Percentiles rank a stretch among this genome's conserved stretches.
Conservation (phyloP, 2,329 filamentous ascomycete genomes). For the Knoxdaviesia proteae region DNA sequence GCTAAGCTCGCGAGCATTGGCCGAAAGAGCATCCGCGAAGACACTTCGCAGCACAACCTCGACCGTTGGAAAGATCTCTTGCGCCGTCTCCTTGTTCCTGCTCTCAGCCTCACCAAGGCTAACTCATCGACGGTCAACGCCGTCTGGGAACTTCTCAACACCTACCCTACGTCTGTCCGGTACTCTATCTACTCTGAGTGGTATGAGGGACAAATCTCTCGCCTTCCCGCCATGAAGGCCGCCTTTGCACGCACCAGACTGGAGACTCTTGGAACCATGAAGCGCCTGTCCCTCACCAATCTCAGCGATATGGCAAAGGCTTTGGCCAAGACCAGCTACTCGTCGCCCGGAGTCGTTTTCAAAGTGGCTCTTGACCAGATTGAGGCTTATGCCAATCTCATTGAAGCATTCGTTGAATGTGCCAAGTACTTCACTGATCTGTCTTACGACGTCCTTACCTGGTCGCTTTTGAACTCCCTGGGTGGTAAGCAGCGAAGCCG, state of each 20-base stretch:
- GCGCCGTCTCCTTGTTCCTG: constrained; percentile 66
- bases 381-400: constrained; percentile 85
- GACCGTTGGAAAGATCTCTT: constrained; percentile 70
- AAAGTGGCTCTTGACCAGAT: constrained; percentile 75
- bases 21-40: constrained; percentile 47
- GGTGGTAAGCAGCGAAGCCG: constrained; percentile 40
- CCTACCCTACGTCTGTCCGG: constrained; percentile 54
- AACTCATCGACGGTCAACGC: constrained; percentile 75
- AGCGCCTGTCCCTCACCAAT: constrained; percentile 76
- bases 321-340: constrained; percentile 78
- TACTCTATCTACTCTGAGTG: constrained; percentile 89
- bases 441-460: constrained; percentile 82
- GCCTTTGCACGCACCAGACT: constrained; percentile 59
- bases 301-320: constrained; percentile 68
- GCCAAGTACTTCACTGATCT: constrained; percentile 83
- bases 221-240: constrained; percentile 53
- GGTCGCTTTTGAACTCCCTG: constrained; percentile 65
- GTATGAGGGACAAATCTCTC: constrained; percentile 61
- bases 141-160: constrained; percentile 62
- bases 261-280: constrained; percentile 71
- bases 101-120: constrained; percentile 65
- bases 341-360: constrained; percentile 82
- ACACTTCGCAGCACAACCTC: constrained; percentile 48
- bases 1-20: constrained; percentile 77
- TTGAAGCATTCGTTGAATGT: constrained; percentile 85